A percentile compares a stretch with the other conserved stretches of the same genome.
Evolutionary conservation across 78 protist genomes (phyloP).

Genomic region (Dictyostelium firmibasis): DNA sequence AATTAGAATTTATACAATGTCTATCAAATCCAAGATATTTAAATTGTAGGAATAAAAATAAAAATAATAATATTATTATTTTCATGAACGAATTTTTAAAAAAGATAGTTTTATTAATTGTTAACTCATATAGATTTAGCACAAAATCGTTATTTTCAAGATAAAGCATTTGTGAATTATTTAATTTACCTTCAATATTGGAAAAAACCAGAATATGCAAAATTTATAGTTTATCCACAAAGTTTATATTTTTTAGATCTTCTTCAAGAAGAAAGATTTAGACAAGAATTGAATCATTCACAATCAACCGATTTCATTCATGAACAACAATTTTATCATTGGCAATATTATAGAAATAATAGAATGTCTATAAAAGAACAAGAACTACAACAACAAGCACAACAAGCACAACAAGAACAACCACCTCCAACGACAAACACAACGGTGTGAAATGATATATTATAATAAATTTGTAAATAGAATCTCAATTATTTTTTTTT

Average conservation of each 20-base stretch:
- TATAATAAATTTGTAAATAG: no score
- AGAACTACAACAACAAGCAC: neutral
- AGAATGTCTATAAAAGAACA: slow-evolving; percentile 46
- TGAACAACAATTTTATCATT: slow-evolving; percentile 79
- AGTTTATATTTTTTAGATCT: slow-evolving; percentile 56
- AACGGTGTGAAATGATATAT: neutral
- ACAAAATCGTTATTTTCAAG: slow-evolving; percentile 53
- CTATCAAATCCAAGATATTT: slow-evolving; percentile 82
- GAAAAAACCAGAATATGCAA: slow-evolving; percentile 78
- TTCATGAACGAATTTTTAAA: no score
- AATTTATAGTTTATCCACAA: slow-evolving; percentile 63
- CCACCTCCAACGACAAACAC: slow-evolving; percentile 12
- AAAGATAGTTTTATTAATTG: no score
- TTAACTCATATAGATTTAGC: slow-evolving; percentile 67
- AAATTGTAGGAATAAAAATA: slow-evolving; percentile 24
- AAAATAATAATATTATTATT: neutral
- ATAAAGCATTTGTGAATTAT: slow-evolving; percentile 79
- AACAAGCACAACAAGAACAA: neutral
- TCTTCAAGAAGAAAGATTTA: slow-evolving; percentile 61
- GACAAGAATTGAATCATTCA: slow-evolving; percentile 49
- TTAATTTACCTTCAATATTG: slow-evolving; percentile 76
- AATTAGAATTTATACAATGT: slow-evolving; percentile 85
- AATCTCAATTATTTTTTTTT: no score
- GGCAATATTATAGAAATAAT: slow-evolving; percentile 80
- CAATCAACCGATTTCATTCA: slow-evolving; percentile 60